Base-by-base conservation (phyloP, 2,329 filamentous ascomycete genomes). In the Hymenoscyphus albidus region DNA sequence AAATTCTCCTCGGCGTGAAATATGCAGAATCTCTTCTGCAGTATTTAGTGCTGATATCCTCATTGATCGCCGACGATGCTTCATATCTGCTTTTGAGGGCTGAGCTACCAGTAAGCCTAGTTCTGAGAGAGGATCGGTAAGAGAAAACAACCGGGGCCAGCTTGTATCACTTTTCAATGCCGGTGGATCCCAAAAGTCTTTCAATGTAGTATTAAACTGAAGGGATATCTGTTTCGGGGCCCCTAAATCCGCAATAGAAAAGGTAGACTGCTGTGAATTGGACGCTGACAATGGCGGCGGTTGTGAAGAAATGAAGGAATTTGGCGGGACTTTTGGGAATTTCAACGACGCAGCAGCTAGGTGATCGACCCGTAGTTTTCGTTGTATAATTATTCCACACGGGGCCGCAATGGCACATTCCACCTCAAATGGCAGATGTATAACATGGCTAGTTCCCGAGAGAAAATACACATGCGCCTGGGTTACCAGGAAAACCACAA, bases 391-490 rank as follows among this genome's bases (percentile, higher is more conserved):
- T 59, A 98, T 83, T 32, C 95, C 95, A 39, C 87, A 83, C 5
- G 93, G 90, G 13, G 91, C 91, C 42, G 94, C 87, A 76, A 93
- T 92, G 38, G 91, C 93, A 62, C 87, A 87, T 74, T 97, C 92
- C 54, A 97, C 90, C 78, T 98, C 93, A 74, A 99, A 99, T 1
- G 94, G 94, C 74, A 99, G 86, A 75, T 97, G 92, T 58, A 98
- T 84, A 65, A 97, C 86, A 82, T 99, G 91, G 74, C 86, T 95
- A 40, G 92, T 88, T 22, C 94, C 94, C 1, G 90, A 86, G 44
- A 98, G 84, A 75, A 96, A 97, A 80, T 93, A 96, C 69, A 99
- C 87, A 75, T 98, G 94, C 27, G 92, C 93, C 74, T 98, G 94
- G 0, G 92, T 93, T 77, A 91, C 93, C 69, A 99, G 85, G 70